Evolutionary conservation across 1,284 basidiomycete genomes (phyloP).

Genomic region (Sphagnurus paluster): DNA sequence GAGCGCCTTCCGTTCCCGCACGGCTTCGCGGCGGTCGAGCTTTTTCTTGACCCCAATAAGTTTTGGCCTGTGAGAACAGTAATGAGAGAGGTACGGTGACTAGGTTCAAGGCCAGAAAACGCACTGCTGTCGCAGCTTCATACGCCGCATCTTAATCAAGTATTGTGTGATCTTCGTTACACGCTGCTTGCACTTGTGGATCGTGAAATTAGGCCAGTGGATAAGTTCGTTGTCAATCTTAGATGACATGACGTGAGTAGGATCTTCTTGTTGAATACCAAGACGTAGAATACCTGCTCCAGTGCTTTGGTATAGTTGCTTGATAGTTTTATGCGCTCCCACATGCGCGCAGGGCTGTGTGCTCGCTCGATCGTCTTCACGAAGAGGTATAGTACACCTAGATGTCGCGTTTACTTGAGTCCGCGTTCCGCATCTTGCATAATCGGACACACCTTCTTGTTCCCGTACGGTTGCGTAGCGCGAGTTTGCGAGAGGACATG

Average conservation of each 20-base stretch:
- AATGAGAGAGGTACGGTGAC: background rate
- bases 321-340: conserved; percentile 93
- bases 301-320: conserved; percentile 95
- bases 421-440: too few relatives aligned
- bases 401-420: background rate
- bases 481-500: conserved; percentile 96
- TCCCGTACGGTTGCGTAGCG: conserved; percentile 97
- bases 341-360: conserved; percentile 94
- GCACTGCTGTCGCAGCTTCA: conserved; percentile 88
- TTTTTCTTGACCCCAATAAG: conserved; percentile 97
- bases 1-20: conserved; percentile 93
- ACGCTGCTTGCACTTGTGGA: conserved; percentile 99
- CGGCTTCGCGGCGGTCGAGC: conserved; percentile 91
- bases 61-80: conserved; percentile 66
- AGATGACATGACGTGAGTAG: background rate
- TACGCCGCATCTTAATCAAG: conserved; percentile 94
- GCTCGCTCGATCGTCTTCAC: conserved; percentile 98
- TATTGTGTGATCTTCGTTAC: conserved; percentile 99
- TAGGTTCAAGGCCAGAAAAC: conserved; percentile 31
- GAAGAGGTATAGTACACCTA: conserved; percentile 93
- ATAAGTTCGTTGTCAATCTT: conserved; percentile 96
- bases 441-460: conserved; percentile 71
- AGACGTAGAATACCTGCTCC: conserved; percentile 67
- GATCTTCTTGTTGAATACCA: background rate
- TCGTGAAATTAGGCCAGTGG: conserved; percentile 97